Evolutionary conservation across 2,329 filamentous ascomycete genomes (phyloP), one percentile per base, ranked within the genome.

Genomic region (Colletotrichum spinosum): DNA sequence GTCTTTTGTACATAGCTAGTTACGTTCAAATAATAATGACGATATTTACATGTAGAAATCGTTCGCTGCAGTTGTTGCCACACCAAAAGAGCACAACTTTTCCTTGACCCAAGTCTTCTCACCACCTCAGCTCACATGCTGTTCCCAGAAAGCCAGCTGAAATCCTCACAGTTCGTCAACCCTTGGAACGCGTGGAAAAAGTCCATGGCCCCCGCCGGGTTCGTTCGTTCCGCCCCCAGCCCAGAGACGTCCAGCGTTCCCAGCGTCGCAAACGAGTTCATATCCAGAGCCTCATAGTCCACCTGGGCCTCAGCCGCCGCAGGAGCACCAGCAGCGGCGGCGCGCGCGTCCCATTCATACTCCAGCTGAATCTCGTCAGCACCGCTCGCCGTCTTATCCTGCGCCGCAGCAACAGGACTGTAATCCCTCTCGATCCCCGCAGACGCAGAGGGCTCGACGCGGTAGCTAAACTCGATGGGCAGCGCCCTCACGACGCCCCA

Each of bases 401-500:
- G 35, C 12, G 49, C 41, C 8, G 25, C 42, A 12, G 10, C 25
- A 12, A 8, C 25, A 3, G n/a, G 25, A 33, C 34, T 8, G 25
- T 34, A 55, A 2, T 51, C 45, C n/a, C 42, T 45, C 5, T 55
- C 50, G 5, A 44, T 17, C 15, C 45, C 61, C 1, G 50, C 25
- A 25, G 25, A 44, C 4, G 50, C 33, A 2, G 55, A 10, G 3
- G 49, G 56, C 17, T 64, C 49, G n/a, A 50, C 37, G 8, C 55
- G 61, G 7, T 64, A 55, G 17, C 50, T 55, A 8, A 55, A 45
- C 17, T 65, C 61, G 5, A 54, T 45, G 6, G 61, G 61, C 42
- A 65, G n/a, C 9, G 61, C 61, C 45, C 51, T 60, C 57, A 61
- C 55, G 7, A 65, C 61, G 4, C 61, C 61, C 61, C 61, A 61